Evolutionary conservation across 805 yeast species (phyloP).

Genomic region (Blastobotrys terrestris): DNA sequence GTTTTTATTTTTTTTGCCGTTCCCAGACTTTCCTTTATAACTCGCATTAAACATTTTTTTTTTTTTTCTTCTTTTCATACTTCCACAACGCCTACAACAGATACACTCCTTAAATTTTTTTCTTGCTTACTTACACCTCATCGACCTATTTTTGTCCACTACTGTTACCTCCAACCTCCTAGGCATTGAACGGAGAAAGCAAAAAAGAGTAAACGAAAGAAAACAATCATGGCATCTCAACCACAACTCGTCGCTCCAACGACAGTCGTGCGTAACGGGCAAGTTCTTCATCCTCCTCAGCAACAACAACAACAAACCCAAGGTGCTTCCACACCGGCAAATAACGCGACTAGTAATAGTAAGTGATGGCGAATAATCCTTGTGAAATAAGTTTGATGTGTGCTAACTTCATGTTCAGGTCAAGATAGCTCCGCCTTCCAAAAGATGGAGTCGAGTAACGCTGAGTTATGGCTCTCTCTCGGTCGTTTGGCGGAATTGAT

Average conservation of each 20-base stretch:
- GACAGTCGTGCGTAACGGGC: conserved; percentile 22
- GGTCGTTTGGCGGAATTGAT: conserved; percentile 86
- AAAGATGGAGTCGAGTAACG: conserved; percentile 32
- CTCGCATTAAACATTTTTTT: not conserved
- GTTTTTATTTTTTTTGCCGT: not conserved
- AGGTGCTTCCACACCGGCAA: not conserved
- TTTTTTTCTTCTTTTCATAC: not conserved
- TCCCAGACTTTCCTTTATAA: not conserved
- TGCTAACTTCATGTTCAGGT: not conserved
- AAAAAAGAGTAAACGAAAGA: not conserved
- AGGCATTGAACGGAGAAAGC: not conserved
- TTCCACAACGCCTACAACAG: not conserved
- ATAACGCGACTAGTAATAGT: not conserved
- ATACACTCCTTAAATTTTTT: not conserved
- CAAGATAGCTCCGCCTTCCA: conserved; percentile 12
- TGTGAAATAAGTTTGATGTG: no score
- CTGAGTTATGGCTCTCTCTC: conserved; percentile 76
- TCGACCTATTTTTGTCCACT: not conserved
- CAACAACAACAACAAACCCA: conserved; percentile 1
- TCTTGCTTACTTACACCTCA: not conserved
- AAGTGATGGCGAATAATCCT: not conserved
- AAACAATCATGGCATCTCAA: conserved; percentile 2
- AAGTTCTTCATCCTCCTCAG: conserved; percentile 5
- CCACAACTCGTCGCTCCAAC: conserved; percentile 4
- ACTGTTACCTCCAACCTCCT: not conserved